A percentile compares a stretch with the other conserved stretches of the same genome.
Evolutionary conservation across 2,329 filamentous ascomycete genomes (phyloP).

Genomic region (Balansia obtecta): DNA sequence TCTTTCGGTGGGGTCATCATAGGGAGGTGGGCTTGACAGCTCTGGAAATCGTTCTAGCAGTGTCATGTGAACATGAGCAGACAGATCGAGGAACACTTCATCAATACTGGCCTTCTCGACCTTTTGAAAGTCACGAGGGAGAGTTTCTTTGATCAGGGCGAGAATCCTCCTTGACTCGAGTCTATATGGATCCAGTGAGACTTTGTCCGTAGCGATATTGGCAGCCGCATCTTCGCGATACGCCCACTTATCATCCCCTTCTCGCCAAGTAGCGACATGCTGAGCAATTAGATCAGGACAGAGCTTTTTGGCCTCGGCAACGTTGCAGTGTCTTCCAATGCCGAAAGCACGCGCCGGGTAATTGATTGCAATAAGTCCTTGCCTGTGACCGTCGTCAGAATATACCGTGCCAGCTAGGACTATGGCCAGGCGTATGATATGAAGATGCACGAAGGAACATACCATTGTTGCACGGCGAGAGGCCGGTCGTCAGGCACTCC

Average conservation of each 20-base stretch:
- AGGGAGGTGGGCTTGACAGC: slow-evolving; percentile 50
- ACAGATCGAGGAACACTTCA: slow-evolving; percentile 89
- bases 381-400: slow-evolving; percentile 34
- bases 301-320: slow-evolving; percentile 70
- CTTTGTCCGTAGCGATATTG: slow-evolving; percentile 80
- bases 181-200: slow-evolving; percentile 86
- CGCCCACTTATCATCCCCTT: slow-evolving; percentile 83
- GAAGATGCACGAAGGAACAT: slow-evolving; percentile 11
- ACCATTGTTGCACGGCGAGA: slow-evolving; percentile 90
- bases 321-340: slow-evolving; percentile 65
- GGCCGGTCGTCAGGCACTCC: slow-evolving; percentile 62
- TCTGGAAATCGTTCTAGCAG: slow-evolving; percentile 69
- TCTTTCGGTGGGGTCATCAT: slow-evolving; percentile 57
- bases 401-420: not conserved
- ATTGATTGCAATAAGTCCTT: slow-evolving; percentile 90
- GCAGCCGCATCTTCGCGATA: slow-evolving; percentile 72
- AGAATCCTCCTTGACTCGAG: slow-evolving; percentile 75
- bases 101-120: slow-evolving; percentile 94
- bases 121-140: slow-evolving; percentile 54
- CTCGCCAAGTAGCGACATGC: slow-evolving; percentile 90
- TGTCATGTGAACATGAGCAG: slow-evolving; percentile 65
- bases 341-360: slow-evolving; percentile 78
- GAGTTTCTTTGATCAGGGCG: slow-evolving; percentile 58
- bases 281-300: slow-evolving; percentile 78
- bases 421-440: too few species aligned